Evolutionary conservation across 139 green algal genomes (phyloP), one percentile per base, ranked within the genome.

Genomic region (Tetratostichococcus sp.): DNA sequence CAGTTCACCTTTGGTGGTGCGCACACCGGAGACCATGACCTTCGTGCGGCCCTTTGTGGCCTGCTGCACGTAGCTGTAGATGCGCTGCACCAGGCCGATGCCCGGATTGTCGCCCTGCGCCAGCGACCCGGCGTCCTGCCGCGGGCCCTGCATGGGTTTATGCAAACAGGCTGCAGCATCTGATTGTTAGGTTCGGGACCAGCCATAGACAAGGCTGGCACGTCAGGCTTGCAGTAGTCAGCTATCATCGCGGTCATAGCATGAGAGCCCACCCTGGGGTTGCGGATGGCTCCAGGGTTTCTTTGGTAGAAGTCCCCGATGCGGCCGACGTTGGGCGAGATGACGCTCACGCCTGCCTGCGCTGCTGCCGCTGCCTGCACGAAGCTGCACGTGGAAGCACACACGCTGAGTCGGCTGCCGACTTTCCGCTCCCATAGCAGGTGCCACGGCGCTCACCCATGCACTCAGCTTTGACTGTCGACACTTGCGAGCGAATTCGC

Each of bases 301-400:
- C 84, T 85, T 71, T 89, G 84, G 87, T 93, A 97, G 88, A 91
- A 97, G 71, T 97, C 90, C 57, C 79, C 70, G n/a, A 91, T 85
- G n/a, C 84, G 82, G 0, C 89, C 91, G 31, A 95, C 86, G 72
- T 93, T 94, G 19, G 89, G 73, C 62, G 93, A 87, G 21, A 97
- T 71, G 21, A 97, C 88, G 69, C 77, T 88, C 16, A 87, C 87
- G 39, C 91, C 91, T 1, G 81, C 89, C 78, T 97, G 86, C 0
- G 87, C 87, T 1, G 91, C 91, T 23, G 90, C 86, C 1, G 81
- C 79, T n/a, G 81, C 90, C 79, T 96, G 91, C 19, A 86, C 71
- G 65, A 93, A 89, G 81, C 87, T 93, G n/a, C n/a, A 82, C 77
- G 84, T 21, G 17, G 26, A n/a, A 43, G 67, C 32, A 65, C 30